Evolutionary conservation across 441 rosid genomes (phyloP).

Genomic region (Hypseocharis bilobata): DNA sequence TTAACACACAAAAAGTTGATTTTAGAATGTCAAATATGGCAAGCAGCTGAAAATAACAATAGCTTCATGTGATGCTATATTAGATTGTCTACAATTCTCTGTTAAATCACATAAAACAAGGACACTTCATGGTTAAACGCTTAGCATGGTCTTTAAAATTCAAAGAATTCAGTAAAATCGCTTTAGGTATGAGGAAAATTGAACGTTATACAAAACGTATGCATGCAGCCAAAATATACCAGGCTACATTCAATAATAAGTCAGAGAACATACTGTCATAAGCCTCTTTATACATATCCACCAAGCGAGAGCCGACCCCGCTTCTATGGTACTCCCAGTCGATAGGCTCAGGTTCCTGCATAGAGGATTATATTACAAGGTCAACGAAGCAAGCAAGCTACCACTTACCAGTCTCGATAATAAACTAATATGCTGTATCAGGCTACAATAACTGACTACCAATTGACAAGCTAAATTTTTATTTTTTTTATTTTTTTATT

Average conservation of each 20-base stretch:
- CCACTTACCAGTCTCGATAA: too few relatives aligned
- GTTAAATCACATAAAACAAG: neutral
- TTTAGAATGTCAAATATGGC: neutral
- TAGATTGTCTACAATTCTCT: neutral
- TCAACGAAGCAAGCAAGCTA: neutral
- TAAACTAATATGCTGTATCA: too few relatives aligned
- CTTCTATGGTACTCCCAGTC: conserved; percentile 84
- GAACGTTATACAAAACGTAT: neutral
- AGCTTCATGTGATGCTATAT: neutral
- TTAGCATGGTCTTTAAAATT: neutral
- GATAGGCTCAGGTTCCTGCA: conserved; percentile 85
- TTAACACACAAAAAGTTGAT: neutral
- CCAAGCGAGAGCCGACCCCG: conserved; percentile 71
- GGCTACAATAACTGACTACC: too few relatives aligned
- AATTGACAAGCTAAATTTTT: too few relatives aligned
- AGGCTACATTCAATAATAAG: neutral
- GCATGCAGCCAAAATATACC: neutral
- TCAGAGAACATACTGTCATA: conserved; percentile 58
- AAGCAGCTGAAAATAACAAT: neutral
- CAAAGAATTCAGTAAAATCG: neutral
- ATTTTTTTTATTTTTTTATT: too few relatives aligned
- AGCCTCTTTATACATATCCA: conserved; percentile 84
- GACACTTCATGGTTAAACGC: too few relatives aligned
- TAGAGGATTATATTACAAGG: neutral
- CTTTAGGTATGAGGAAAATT: neutral